phyloP scores from a whole-genome alignment of 108 stramenopile species.

The Discostella pseudostelligera region DNA sequence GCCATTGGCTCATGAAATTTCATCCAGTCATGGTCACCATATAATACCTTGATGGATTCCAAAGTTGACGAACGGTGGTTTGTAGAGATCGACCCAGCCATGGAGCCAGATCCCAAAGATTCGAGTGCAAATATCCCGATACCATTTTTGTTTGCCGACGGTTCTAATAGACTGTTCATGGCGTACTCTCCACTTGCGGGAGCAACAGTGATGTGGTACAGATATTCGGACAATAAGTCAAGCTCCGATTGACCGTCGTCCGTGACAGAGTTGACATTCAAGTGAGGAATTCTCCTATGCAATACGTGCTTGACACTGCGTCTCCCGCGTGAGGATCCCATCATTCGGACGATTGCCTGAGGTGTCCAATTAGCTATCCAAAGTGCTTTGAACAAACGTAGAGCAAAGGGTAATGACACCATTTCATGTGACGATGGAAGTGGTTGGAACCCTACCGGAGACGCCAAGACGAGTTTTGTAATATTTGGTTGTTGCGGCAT shows the following conservation, averaged over 20 bases:
- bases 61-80: slow-evolving; percentile 3
- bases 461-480: slow-evolving; percentile 44
- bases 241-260: slow-evolving; percentile 12
- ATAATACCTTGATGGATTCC: slow-evolving; percentile 42
- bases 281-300: slow-evolving; percentile 47
- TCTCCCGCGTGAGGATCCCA: slow-evolving; percentile 46
- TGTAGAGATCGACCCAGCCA: slow-evolving; percentile 14
- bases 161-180: slow-evolving; percentile 50
- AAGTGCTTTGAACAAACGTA: slow-evolving; percentile 48
- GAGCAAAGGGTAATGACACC: slow-evolving; percentile 24
- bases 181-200: slow-evolving; percentile 55
- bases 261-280: slow-evolving; percentile 7
- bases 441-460: slow-evolving; percentile 49
- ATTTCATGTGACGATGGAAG: slow-evolving; percentile 19
- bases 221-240: slow-evolving; percentile 47
- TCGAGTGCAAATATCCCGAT: slow-evolving; percentile 48
- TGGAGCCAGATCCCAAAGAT: slow-evolving; percentile 39
- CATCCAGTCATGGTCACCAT: slow-evolving; percentile 59
- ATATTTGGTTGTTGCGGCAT: slow-evolving; percentile 15
- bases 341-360: slow-evolving; percentile 39
- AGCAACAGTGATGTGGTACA: slow-evolving; percentile 54
- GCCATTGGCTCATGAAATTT: slow-evolving; percentile 38
- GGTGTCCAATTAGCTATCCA: slow-evolving; percentile 56
- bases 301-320: slow-evolving; percentile 31
- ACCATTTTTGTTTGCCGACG: slow-evolving; percentile 33